Percentiles rank a stretch among this genome's conserved stretches.
Conservation (phyloP, 176 grass and related monocot species). For the Bolboschoenus planiculmis region DNA sequence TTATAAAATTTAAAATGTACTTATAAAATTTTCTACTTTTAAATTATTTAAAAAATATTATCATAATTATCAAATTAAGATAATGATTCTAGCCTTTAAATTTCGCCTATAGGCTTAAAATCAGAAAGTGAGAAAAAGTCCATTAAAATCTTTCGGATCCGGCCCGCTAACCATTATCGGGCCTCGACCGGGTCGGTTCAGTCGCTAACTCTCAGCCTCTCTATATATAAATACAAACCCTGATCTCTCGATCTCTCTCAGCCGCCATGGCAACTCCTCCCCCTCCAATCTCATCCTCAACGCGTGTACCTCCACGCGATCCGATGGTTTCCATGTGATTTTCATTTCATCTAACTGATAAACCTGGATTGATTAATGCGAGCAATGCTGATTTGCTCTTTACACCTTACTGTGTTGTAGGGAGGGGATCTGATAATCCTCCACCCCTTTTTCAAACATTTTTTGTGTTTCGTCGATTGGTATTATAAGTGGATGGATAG, state of each 20-base stretch:
- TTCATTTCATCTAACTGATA: background rate
- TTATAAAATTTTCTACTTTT: no score
- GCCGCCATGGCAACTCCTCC: background rate
- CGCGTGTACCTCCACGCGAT: no score
- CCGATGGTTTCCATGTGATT: background rate
- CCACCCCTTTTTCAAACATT: no score
- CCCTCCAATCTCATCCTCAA: background rate
- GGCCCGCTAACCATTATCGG: background rate
- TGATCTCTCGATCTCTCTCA: background rate
- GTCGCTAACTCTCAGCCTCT: background rate
- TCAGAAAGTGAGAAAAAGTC: no score
- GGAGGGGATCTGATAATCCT: no score
- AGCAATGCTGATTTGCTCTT: conserved; percentile 39
- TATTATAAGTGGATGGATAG: background rate
- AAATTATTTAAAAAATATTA: background rate
- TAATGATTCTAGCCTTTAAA: no score
- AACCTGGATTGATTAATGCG: background rate
- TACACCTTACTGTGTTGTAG: conserved; percentile 18
- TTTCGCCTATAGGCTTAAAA: background rate
- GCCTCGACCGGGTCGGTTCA: background rate
- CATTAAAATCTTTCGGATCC: background rate
- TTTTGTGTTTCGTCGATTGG: background rate
- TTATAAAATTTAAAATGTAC: no score
- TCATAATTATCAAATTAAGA: no score
- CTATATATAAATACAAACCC: background rate